Conservation (phyloP, 306 rosid species). For the Cicer yamashitae region DNA sequence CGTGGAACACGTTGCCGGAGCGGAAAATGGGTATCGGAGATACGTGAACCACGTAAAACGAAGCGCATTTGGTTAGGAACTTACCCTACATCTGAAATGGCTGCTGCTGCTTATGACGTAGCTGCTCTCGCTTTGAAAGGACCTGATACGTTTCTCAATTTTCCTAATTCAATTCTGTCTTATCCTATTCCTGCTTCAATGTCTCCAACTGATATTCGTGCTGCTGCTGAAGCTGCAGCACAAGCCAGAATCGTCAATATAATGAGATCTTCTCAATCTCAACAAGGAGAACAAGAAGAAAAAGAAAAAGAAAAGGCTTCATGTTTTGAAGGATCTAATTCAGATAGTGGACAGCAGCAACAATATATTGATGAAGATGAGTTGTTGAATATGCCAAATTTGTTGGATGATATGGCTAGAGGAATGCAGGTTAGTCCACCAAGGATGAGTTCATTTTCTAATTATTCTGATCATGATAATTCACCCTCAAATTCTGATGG, state of each 20-base stretch:
- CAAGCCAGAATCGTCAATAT: conserved; percentile 35
- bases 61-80: conserved; percentile 96
- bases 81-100: conserved; percentile 81
- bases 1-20: conserved; percentile 77
- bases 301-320: no score
- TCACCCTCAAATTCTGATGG: conserved; percentile 55
- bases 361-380: conserved; percentile 56
- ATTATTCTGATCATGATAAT: conserved; percentile 43
- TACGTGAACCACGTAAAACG: conserved; percentile 88
- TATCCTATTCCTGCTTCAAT: conserved; percentile 78
- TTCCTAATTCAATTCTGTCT: conserved; percentile 56
- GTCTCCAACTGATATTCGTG: conserved; percentile 66
- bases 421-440: conserved; percentile 74
- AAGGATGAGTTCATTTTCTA: conserved; percentile 46
- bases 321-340: no score
- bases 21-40: conserved; percentile 97
- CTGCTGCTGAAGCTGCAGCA: conserved; percentile 84
- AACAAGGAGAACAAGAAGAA: neutral
- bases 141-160: conserved; percentile 67
- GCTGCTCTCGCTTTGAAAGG: conserved; percentile 92
- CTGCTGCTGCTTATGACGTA: conserved; percentile 93
- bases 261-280: neutral
- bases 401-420: conserved; percentile 63
- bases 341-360: neutral
- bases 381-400: conserved; percentile 62